Conservation (phyloP, 2,329 filamentous ascomycete species). For the Xylariaceae sp. region DNA sequence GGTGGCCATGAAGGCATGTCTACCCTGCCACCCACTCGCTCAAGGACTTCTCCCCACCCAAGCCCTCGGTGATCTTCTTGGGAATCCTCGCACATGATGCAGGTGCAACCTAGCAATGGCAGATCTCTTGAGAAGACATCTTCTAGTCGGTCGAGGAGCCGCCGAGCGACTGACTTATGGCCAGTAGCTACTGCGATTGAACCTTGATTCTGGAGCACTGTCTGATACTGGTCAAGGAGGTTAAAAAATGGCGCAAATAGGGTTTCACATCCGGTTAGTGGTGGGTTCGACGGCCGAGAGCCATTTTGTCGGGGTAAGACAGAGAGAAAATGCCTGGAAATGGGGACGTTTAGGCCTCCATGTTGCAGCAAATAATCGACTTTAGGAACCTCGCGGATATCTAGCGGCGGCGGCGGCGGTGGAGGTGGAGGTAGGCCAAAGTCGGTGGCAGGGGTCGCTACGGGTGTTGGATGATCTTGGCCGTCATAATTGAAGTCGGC, state of each 20-base stretch:
- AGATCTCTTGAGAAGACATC: constrained; percentile 93
- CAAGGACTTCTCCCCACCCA: constrained; percentile 92
- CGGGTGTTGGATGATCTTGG: constrained; percentile 37
- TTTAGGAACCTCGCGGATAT: constrained; percentile 65
- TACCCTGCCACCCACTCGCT: constrained; percentile 82
- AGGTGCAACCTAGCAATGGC: constrained; percentile 76
- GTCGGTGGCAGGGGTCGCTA: constrained; percentile 38
- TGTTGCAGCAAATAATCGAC: constrained; percentile 92
- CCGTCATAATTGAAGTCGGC: constrained; percentile 34
- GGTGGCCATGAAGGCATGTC: constrained; percentile 87
- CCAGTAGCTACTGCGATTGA: constrained; percentile 93
- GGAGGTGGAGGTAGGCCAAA: constrained; percentile 46
- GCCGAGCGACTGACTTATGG: constrained; percentile 87
- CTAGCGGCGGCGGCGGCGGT: constrained; percentile 70
- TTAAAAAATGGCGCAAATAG: constrained; percentile 79
- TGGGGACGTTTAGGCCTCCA: constrained; percentile 67
- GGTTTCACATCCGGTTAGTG: constrained; percentile 61
- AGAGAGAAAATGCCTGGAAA: constrained; percentile 68
- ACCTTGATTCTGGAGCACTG: constrained; percentile 74
- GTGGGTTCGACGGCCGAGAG: constrained; percentile 55
- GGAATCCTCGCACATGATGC: constrained; percentile 69
- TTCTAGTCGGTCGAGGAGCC: constrained; percentile 82
- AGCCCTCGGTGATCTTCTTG: constrained; percentile 64
- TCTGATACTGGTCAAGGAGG: constrained; percentile 78
- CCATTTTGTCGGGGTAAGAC: constrained; percentile 53